Conservation (phyloP, 2,329 filamentous ascomycete species). For the Colletotrichum sp. region DNA sequence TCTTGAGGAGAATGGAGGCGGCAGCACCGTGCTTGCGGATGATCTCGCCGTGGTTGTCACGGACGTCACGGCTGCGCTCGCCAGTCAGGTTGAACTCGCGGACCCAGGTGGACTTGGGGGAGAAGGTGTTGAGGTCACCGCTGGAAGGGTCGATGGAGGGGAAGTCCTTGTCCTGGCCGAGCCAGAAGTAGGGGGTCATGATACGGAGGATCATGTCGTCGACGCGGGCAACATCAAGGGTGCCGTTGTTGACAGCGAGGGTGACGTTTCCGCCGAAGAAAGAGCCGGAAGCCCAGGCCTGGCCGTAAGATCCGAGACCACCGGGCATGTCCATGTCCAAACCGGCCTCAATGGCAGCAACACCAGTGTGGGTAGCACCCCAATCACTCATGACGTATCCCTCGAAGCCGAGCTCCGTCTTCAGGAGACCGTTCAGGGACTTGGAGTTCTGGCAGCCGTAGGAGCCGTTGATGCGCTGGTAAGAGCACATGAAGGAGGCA, state of each 20-base stretch:
- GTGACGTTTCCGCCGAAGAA: conserved; percentile 52
- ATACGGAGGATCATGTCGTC: conserved; percentile 58
- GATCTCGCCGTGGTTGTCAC: conserved; percentile 59
- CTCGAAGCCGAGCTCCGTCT: conserved; percentile 54
- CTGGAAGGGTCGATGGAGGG: conserved; percentile 49
- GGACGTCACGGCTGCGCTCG: conserved; percentile 54
- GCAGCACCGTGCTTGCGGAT: conserved; percentile 58
- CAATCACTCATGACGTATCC: conserved; percentile 51
- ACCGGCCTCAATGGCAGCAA: conserved; percentile 47
- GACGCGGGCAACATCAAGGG: conserved; percentile 41
- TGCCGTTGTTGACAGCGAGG: conserved; percentile 52
- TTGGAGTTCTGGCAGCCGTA: conserved; percentile 56
- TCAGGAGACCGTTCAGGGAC: conserved; percentile 52
- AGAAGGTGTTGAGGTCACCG: conserved; percentile 53
- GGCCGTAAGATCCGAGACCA: conserved; percentile 36
- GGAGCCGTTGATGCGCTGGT: conserved; percentile 51
- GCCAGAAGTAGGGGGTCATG: conserved; percentile 55
- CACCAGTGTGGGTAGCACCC: conserved; percentile 42
- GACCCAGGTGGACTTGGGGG: conserved; percentile 51
- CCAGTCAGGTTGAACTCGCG: conserved; percentile 48
- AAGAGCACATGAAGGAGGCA: conserved; percentile 48
- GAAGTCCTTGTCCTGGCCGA: conserved; percentile 52
- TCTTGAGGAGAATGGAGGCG: conserved; percentile 77
- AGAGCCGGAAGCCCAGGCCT: conserved; percentile 33
- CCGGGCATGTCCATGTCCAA: conserved; percentile 60